phyloP scores from a whole-genome alignment of 2,329 filamentous ascomycete genomes.

The Coniochaeta ligniaria region DNA sequence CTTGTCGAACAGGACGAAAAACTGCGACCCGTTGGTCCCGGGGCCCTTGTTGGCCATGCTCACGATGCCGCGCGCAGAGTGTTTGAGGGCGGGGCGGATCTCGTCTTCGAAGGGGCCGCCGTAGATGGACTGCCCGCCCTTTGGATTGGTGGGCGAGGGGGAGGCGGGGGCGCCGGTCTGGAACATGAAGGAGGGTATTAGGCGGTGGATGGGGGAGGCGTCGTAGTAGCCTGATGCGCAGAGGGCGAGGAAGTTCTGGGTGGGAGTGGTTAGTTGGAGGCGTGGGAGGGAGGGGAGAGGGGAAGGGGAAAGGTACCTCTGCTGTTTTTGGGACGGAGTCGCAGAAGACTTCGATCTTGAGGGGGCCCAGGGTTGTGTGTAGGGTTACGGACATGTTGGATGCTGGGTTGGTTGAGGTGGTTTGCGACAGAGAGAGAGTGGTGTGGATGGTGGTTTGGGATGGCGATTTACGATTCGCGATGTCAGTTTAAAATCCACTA shows the following conservation, averaged over 20 bases:
- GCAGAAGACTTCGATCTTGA: constrained; percentile 96
- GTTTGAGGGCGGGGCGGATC: constrained; percentile 62
- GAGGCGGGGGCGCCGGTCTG: constrained; percentile 63
- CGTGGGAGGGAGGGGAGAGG: not conserved
- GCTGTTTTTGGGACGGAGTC: constrained; percentile 89
- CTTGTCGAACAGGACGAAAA: constrained; percentile 72
- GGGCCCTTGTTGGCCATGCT: constrained; percentile 77
- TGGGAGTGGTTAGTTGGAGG: not conserved
- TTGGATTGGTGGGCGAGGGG: constrained; percentile 49
- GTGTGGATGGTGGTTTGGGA: not conserved
- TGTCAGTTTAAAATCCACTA: not conserved
- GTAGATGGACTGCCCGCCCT: constrained; percentile 68
- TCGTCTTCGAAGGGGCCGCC: constrained; percentile 71
- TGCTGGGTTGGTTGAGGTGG: not conserved
- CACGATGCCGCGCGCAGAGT: constrained; percentile 62
- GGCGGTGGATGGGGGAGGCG: constrained; percentile 68
- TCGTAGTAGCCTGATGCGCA: constrained; percentile 76
- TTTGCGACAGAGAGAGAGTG: not conserved
- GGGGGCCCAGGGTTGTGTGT: constrained; percentile 80
- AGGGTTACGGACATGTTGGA: constrained; percentile 59
- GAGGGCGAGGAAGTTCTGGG: constrained; percentile 80
- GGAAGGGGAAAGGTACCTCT: constrained; percentile 47
- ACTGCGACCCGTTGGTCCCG: constrained; percentile 69
- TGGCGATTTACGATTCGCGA: not conserved
- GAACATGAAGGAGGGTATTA: constrained; percentile 75